Evolutionary conservation across 345 rosid species (phyloP).

Genomic region (Lenwebbia sp.): DNA sequence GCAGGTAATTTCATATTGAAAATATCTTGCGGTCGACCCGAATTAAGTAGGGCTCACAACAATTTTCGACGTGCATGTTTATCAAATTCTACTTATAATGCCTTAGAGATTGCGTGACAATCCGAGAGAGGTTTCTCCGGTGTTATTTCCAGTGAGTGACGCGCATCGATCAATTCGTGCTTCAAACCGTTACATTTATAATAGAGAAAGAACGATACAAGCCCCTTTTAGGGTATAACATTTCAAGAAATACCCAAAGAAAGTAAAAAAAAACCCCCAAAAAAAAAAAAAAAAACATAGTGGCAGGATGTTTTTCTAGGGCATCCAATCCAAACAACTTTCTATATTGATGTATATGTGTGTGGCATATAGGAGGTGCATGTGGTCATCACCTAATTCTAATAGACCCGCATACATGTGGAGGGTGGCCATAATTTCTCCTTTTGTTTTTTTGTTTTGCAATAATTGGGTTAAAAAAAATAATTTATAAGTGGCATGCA

Average conservation of each 20-base stretch:
- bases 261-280: neutral
- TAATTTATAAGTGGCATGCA: too few species aligned
- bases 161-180: too few species aligned
- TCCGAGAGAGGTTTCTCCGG: neutral
- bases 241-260: neutral
- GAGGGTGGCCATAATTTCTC: neutral
- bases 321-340: neutral
- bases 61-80: neutral
- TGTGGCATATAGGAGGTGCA: neutral
- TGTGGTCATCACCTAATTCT: neutral
- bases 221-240: neutral
- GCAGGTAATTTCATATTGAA: neutral
- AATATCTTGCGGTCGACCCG: neutral
- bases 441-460: neutral
- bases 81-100: neutral
- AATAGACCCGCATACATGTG: neutral
- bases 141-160: neutral
- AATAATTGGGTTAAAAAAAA: neutral
- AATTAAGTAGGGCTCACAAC: neutral
- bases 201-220: too few species aligned
- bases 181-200: too few species aligned
- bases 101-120: rapidly evolving
- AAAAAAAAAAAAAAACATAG: neutral
- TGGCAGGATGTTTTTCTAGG: neutral
- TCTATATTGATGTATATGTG: neutral